Base-by-base conservation (phyloP, 2,329 filamentous ascomycete genomes). In the Hypoxylon sp. region DNA sequence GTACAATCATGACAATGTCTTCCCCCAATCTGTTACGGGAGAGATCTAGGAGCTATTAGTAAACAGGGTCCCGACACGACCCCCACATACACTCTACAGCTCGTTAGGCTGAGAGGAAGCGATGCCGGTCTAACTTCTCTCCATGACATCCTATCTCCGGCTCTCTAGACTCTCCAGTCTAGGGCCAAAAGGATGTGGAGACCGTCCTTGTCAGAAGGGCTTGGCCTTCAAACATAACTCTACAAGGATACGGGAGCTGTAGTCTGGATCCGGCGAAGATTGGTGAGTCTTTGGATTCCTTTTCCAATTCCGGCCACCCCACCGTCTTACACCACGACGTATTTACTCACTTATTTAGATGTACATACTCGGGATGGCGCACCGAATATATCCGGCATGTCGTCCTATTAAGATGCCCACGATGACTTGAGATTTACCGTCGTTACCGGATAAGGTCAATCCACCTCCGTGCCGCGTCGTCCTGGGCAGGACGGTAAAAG, bases 401-500 rank as follows among this genome's bases (percentile, higher is more conserved):
- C n/a, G 10, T n/a, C 38, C 21, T 36, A 11, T 25, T 52, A 46
- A 17, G 23, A 41, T 25, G 9, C n/a, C 2, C 21, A 32, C n/a
- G 36, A 65, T 60, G 62, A 56, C 3, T 17, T 60, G 34, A 56
- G 13, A 1, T n/a, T 11, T 28, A n/a, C 11, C 59, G 38, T 21
- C 43, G 17, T 43, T 41, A 30, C 25, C 30, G 23, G 17, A 51
- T 10, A 23, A 43, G 38, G 32, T 11, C 57, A 21, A 28, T 14
- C 28, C 9, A 9, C 30, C 30, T 28, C 19, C 56, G 38, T 28
- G 28, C 76, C 62, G 43, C 19, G 50, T 77, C 59, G 79, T 80
- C 81, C 80, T 82, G 76, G 69, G 69, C 59, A 72, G 49, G 68
- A 72, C 65, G 70, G 32, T 67, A 68, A 68, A 70, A 70, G 67